Evolutionary conservation across 108 stramenopile species (phyloP).

Genomic region (Seminavis robusta): DNA sequence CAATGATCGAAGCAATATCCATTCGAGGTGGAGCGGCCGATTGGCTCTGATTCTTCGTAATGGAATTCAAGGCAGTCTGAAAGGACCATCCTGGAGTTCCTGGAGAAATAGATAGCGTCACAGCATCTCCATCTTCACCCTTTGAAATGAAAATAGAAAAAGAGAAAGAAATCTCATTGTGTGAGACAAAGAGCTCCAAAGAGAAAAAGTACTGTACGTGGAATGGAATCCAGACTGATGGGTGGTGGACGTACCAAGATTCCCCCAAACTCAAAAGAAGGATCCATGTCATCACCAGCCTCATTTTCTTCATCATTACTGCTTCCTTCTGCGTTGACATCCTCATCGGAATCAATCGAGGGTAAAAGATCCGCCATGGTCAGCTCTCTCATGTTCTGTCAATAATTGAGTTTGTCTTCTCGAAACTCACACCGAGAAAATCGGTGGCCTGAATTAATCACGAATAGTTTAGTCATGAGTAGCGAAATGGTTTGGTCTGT

Average conservation of each 20-base stretch:
- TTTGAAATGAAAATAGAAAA: slow-evolving; percentile 9
- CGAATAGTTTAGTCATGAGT: too few species aligned
- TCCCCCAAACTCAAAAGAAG: slow-evolving; percentile 75
- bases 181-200: slow-evolving; percentile 1
- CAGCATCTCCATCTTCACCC: slow-evolving; percentile 85
- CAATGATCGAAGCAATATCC: slow-evolving; percentile 72
- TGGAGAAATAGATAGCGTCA: slow-evolving; percentile 29
- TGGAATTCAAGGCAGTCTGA: slow-evolving; percentile 64
- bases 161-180: neutral
- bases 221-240: neutral
- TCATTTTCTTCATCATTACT: slow-evolving; percentile 18
- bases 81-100: slow-evolving; percentile 65
- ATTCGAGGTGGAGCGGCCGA: slow-evolving; percentile 45
- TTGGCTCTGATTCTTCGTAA: slow-evolving; percentile 34
- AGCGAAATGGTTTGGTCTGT: too few species aligned
- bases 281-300: slow-evolving; percentile 42
- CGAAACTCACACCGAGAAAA: too few species aligned
- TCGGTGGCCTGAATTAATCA: too few species aligned
- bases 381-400: too few species aligned
- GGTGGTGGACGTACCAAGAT: slow-evolving; percentile 45
- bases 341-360: slow-evolving; percentile 74
- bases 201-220: neutral
- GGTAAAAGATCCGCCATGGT: slow-evolving; percentile 71
- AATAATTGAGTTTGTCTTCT: too few species aligned
- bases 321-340: slow-evolving; percentile 31